A percentile compares a stretch with the other conserved stretches of the same genome.
Conservation (phyloP, 441 rosid genomes). For the Arabidopsis hybrid region DNA sequence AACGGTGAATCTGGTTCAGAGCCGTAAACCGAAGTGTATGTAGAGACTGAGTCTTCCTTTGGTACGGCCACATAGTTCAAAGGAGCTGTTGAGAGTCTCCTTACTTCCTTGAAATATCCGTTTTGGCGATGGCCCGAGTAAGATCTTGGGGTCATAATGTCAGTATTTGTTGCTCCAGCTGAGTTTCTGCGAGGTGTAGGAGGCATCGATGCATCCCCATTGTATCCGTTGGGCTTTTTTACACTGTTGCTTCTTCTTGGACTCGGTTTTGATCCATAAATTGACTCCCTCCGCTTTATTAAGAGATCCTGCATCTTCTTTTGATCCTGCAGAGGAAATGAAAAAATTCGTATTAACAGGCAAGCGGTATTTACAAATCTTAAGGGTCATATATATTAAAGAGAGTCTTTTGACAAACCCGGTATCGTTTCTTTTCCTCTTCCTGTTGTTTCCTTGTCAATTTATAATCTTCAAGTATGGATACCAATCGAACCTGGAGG, state of each 20-base stretch:
- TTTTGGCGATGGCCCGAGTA: constrained; percentile 73
- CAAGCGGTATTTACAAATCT: background rate
- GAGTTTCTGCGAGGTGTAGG: constrained; percentile 89
- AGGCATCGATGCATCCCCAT: constrained; percentile 88
- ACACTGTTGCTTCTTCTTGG: constrained; percentile 85
- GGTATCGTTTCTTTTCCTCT: constrained; percentile 85
- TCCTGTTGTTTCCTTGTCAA: constrained; percentile 79
- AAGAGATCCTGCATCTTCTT: constrained; percentile 95
- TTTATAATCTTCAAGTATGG: constrained; percentile 90
- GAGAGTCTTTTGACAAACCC: constrained; percentile 55
- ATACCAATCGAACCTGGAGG: constrained; percentile 74
- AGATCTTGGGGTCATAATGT: constrained; percentile 43
- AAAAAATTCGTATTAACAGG: background rate
- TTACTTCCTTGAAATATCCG: constrained; percentile 86
- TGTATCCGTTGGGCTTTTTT: constrained; percentile 74
- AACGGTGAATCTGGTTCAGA: constrained; percentile 90
- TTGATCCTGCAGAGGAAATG: constrained; percentile 66
- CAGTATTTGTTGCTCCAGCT: constrained; percentile 49
- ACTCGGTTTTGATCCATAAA: constrained; percentile 93
- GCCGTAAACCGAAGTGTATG: constrained; percentile 78
- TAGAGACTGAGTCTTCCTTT: constrained; percentile 85
- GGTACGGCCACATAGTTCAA: constrained; percentile 79
- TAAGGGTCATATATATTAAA: background rate
- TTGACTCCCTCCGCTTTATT: constrained; percentile 78
- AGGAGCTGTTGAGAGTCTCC: constrained; percentile 79